phyloP scores from a whole-genome alignment of 352 stramenopile species.

The Sclerospora graminicola region DNA sequence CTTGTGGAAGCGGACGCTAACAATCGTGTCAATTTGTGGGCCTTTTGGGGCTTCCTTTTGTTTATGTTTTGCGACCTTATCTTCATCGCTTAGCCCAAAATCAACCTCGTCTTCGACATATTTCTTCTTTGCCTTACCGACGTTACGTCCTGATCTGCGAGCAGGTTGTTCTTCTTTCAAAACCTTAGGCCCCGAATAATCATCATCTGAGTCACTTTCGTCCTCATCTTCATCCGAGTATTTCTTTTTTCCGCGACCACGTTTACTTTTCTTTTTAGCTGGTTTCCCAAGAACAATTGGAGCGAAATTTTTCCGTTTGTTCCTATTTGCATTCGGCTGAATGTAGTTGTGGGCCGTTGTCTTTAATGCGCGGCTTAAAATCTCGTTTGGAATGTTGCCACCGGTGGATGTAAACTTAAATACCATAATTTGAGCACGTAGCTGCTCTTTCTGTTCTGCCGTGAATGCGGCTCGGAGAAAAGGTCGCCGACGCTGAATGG shows the following conservation, averaged over 20 bases:
- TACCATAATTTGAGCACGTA: conserved; percentile 86
- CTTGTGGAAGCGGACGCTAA: conserved; percentile 82
- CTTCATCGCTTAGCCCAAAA: conserved; percentile 67
- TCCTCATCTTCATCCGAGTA: conserved; percentile 75
- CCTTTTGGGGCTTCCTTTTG: conserved; percentile 39
- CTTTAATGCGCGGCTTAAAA: conserved; percentile 59
- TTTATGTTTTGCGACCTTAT: conserved; percentile 30
- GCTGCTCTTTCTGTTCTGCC: conserved; percentile 79
- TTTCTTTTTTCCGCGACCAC: conserved; percentile 48
- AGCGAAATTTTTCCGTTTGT: conserved; percentile 71
- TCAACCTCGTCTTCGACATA: conserved; percentile 78
- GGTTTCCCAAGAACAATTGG: conserved; percentile 44
- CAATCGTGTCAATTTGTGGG: conserved; percentile 90
- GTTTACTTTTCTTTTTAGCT: conserved; percentile 59
- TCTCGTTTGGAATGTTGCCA: conserved; percentile 64
- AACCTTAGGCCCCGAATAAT: conserved; percentile 24
- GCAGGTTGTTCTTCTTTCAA: conserved; percentile 46
- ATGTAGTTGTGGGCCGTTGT: conserved; percentile 49
- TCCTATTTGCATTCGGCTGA: conserved; percentile 43
- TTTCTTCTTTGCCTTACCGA: conserved; percentile 73
- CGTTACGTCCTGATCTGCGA: conserved; percentile 71
- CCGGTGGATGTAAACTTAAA: conserved; percentile 85
- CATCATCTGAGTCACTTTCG: conserved; percentile 54
- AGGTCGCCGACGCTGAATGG: conserved; percentile 34
- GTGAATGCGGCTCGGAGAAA: conserved; percentile 54